Base-by-base conservation (phyloP, 208 protist genomes). In the Leishmania braziliensis region DNA sequence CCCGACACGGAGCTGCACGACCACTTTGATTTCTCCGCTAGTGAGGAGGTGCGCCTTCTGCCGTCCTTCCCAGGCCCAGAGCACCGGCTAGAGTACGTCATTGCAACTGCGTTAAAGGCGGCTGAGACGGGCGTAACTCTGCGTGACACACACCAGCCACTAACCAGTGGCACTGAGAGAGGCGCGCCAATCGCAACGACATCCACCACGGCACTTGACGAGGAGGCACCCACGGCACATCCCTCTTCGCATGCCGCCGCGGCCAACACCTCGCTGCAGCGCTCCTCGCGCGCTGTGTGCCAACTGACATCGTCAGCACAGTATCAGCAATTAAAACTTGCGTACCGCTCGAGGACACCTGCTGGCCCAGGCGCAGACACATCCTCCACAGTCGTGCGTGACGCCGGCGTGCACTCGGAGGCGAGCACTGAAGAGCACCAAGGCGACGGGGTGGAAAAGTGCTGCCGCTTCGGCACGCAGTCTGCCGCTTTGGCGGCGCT, bases 311-410 rank as follows among this genome's bases (percentile, higher is more conserved):
- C 73, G 39, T 83, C 79, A 50, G 36, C 29, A 3, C 73, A 74
- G 6, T 83, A 83, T 75, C 79, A 78, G 65, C 79, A 48, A 58
- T 53, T 83, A 8, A 83, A 83, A 73, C 72, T 48, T n/a, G 58
- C 68, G 58, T 58, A 83, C 26, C 79, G 77, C 50, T 62, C 71
- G 29, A 26, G 14, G 71, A 75, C 50, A 9, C 46, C 18, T 10
- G 18, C 68, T 48, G 68, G 9, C 18, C 68, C 26, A 3, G 36
- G 68, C 20, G 43, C 43, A 12, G n/a, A 39, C 29, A 36, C 71
- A 46, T 60, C 71, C 71, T 29, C 71, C 26, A 20, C 71, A 23
- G 26, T 60, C 56, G 56, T 10, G 39, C n/a, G 48, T 33, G 29
- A 62, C n/a, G n/a, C 29, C n/a, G 50, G 43, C 6, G 72, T 62